These are phyloP conservation scores for Brassica rapa DNA, from an alignment of 345 rosid genomes.

Conservation along the genomic window DNA sequence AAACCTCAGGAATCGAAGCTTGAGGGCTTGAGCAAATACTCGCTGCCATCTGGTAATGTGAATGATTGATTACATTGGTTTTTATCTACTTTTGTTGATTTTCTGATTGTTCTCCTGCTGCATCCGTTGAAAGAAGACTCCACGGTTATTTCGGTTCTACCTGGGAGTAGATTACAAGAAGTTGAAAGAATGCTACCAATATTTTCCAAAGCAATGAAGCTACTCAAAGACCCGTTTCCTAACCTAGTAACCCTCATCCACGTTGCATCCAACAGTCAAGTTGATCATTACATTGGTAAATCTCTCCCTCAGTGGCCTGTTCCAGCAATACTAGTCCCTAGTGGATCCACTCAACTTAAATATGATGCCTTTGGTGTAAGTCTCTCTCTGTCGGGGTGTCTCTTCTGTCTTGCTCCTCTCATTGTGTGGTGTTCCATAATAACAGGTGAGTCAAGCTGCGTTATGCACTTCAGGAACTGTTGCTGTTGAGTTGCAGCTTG, in stretches of 20 bases:
- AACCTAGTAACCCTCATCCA: slow-evolving; percentile 61
- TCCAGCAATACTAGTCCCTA: slow-evolving; percentile 67
- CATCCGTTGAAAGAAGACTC: slow-evolving; percentile 55
- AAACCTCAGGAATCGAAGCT: slow-evolving; percentile 49
- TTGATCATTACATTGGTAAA: slow-evolving; percentile 52
- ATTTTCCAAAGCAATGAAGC: slow-evolving; percentile 54
- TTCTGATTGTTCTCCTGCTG: slow-evolving; percentile 4
- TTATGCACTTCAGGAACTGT: slow-evolving; percentile 99
- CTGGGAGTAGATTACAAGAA: slow-evolving; percentile 97
- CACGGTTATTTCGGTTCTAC: slow-evolving; percentile 66
- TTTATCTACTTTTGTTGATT: slow-evolving; percentile 6
- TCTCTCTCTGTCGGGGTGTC: slow-evolving; percentile 3
- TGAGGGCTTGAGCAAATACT: slow-evolving; percentile 47
- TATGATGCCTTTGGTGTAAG: slow-evolving; percentile 81
- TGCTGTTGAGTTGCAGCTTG: slow-evolving; percentile 85
- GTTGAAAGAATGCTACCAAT: slow-evolving; percentile 86
- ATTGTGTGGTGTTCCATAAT: slow-evolving; percentile 15
- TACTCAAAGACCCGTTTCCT: slow-evolving; percentile 53
- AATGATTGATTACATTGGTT: slow-evolving; percentile 10
- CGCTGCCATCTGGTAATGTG: slow-evolving; percentile 61
- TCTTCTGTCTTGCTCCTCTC: neutral
- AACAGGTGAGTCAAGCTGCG: slow-evolving; percentile 82
- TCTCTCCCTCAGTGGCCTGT: slow-evolving; percentile 68
- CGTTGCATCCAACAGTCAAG: slow-evolving; percentile 76
- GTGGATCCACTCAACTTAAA: slow-evolving; percentile 61